phyloP scores from a whole-genome alignment of 768 basidiomycete genomes.

The Trametes meyenii region DNA sequence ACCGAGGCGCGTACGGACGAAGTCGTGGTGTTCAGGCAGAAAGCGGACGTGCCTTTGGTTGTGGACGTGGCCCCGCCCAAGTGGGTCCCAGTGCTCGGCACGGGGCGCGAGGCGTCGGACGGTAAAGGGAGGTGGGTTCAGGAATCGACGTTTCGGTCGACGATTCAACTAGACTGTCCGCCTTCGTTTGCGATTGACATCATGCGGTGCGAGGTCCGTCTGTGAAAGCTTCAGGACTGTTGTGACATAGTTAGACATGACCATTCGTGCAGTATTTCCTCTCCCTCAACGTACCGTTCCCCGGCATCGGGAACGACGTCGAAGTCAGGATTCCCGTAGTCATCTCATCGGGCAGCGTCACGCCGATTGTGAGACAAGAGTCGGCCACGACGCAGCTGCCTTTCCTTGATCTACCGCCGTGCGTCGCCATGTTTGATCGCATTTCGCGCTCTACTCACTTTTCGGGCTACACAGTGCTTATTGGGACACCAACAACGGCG shows the following conservation, averaged over 20 bases:
- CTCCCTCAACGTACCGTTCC: constrained; percentile 17
- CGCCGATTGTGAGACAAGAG: neutral
- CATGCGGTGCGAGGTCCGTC: constrained; percentile 13
- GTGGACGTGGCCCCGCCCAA: neutral
- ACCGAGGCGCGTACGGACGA: too few species aligned
- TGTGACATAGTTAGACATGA: neutral
- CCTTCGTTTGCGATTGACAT: constrained; percentile 14
- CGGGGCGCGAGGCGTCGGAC: neutral
- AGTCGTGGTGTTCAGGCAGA: too few species aligned
- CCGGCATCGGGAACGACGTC: constrained; percentile 19
- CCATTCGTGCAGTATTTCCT: constrained; percentile 11
- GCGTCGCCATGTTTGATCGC: neutral
- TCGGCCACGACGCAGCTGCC: neutral
- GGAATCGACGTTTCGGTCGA: constrained; percentile 13
- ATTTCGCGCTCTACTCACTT: neutral
- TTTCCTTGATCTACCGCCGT: neutral
- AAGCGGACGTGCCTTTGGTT: too few species aligned
- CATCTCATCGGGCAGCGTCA: constrained; percentile 14
- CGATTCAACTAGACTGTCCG: constrained; percentile 15
- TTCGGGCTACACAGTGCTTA: neutral
- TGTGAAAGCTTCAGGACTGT: neutral
- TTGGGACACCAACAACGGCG: neutral
- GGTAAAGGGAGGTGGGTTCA: constrained; percentile 24
- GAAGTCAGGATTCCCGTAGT: constrained; percentile 1
- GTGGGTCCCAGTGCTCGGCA: neutral